These are phyloP conservation scores for Eucalyptus curtisii DNA, from an alignment of 345 rosid species.

Conservation along the genomic window DNA sequence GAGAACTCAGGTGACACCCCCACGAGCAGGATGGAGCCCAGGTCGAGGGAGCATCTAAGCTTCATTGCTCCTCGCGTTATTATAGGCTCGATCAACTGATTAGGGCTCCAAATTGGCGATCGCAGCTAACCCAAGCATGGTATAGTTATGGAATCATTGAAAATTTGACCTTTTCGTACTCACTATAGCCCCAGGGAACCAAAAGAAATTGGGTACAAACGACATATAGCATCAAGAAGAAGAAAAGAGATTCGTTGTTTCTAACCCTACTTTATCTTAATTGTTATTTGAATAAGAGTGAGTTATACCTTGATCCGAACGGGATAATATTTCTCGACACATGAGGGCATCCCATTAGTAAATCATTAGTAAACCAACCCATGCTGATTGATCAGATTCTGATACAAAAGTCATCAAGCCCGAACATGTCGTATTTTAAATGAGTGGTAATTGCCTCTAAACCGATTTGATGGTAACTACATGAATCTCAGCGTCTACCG, in stretches of 20 bases:
- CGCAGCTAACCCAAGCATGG: background rate
- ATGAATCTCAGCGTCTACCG: background rate
- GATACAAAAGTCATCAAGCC: background rate
- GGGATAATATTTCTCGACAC: too few relatives aligned
- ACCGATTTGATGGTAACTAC: background rate
- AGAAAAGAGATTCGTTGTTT: background rate
- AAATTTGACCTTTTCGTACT: rapidly evolving
- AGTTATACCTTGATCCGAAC: rapidly evolving
- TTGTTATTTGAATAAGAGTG: too few relatives aligned
- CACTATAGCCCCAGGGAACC: background rate
- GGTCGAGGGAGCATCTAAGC: slow-evolving; percentile 2
- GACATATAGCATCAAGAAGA: background rate
- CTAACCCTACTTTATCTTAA: background rate
- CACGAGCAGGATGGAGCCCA: slow-evolving; percentile 3
- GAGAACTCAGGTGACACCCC: slow-evolving; percentile 32
- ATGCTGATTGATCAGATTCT: background rate
- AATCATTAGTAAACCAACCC: background rate
- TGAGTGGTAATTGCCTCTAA: background rate
- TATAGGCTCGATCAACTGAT: background rate
- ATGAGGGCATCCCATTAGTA: rapidly evolving
- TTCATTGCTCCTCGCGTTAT: background rate
- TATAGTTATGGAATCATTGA: rapidly evolving
- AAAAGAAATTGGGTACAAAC: background rate
- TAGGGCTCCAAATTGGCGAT: background rate
- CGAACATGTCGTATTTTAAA: background rate